These are phyloP conservation scores for Phlebopus sp. DNA, from an alignment of 1,284 basidiomycete genomes.

Conservation along the genomic window DNA sequence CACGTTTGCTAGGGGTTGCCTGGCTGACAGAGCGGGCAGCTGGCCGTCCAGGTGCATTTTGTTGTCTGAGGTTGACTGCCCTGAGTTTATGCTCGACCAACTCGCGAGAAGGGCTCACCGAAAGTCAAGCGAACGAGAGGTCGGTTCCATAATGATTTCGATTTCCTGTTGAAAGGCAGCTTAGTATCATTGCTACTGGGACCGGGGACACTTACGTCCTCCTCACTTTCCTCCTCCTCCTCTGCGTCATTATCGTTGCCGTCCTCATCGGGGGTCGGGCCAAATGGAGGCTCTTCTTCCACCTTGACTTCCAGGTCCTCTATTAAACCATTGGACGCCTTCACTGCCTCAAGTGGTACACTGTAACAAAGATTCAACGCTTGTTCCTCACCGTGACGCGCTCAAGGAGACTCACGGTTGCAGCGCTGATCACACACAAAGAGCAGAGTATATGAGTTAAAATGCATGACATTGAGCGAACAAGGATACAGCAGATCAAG, in stretches of 20 bases:
- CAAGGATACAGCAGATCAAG: conserved; percentile 29
- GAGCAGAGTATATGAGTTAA: conserved; percentile 29
- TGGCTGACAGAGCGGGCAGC: conserved; percentile 26
- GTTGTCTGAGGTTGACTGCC: conserved; percentile 21
- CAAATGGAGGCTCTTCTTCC: conserved; percentile 35
- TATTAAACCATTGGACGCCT: conserved; percentile 45
- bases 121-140: conserved; percentile 68
- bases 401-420: conserved; percentile 50
- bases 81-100: conserved; percentile 5
- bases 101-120: conserved; percentile 42
- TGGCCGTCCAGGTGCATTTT: conserved; percentile 28
- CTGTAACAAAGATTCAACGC: conserved; percentile 36
- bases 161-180: conserved; percentile 50
- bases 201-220: conserved; percentile 33
- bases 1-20: conserved; percentile 31
- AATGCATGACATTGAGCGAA: conserved; percentile 41
- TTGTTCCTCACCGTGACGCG: conserved; percentile 12
- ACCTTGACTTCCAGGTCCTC: conserved; percentile 45
- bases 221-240: conserved; percentile 41
- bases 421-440: conserved; percentile 44
- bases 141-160: conserved; percentile 77
- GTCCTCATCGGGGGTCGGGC: conserved; percentile 21
- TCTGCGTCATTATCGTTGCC: conserved; percentile 34
- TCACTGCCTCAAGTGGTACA: conserved; percentile 43
- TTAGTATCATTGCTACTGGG: conserved; percentile 3